A percentile compares a stretch with the other conserved stretches of the same genome.
phyloP scores from a whole-genome alignment of 164 flowering plant genomes.

The Tetracentron sinense region DNA sequence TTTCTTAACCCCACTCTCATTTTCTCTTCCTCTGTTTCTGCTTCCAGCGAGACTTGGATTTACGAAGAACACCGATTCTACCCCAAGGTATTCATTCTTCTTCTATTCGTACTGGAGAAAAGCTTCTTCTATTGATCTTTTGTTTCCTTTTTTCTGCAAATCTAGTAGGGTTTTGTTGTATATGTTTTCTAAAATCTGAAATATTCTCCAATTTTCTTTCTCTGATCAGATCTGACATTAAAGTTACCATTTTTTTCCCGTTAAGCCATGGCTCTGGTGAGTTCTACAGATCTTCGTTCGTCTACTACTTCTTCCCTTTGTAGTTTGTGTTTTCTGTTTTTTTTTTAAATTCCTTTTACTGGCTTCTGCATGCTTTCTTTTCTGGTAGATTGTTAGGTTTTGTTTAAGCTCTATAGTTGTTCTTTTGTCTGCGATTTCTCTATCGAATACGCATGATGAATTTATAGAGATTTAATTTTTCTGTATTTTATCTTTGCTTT shows the following conservation, averaged over 20 bases:
- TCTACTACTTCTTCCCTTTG: neutral
- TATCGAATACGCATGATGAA: neutral
- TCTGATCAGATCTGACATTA: slow-evolving; percentile 23
- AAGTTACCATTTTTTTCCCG: slow-evolving; percentile 15
- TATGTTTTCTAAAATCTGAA: neutral
- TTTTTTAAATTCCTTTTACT: too few species aligned
- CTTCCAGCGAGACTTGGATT: too few species aligned
- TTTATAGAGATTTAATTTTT: too few species aligned
- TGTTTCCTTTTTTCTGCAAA: neutral
- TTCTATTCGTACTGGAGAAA: too few species aligned
- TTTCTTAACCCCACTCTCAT: too few species aligned
- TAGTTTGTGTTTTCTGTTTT: neutral
- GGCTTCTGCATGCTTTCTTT: too few species aligned
- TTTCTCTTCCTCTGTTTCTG: too few species aligned
- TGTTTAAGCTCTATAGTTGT: neutral
- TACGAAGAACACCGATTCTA: too few species aligned
- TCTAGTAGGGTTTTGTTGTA: neutral
- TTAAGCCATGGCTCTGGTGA: slow-evolving; percentile 36
- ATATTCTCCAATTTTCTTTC: neutral
- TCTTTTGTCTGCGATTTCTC: neutral
- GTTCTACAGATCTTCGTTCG: slow-evolving; percentile 3
- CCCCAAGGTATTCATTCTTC: too few species aligned
- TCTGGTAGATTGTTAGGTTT: neutral
- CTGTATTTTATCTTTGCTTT: too few species aligned
- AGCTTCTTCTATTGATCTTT: too few species aligned